Percentiles rank a stretch among this genome's conserved stretches.
phyloP scores from a whole-genome alignment of 305 asterid species.

The Solanum hybrid region DNA sequence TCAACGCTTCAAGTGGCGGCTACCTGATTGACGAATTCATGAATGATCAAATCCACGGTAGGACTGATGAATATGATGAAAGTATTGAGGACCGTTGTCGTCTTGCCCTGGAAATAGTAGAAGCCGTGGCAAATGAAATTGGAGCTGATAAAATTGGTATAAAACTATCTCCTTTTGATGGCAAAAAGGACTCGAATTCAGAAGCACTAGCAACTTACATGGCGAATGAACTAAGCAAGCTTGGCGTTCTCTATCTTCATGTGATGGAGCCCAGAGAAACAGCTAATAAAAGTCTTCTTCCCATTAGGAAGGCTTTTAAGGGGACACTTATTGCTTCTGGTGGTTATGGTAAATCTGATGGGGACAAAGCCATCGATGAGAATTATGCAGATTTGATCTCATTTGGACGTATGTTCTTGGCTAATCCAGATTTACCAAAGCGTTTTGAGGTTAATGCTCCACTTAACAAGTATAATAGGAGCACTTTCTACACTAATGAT shows the following conservation, averaged over 20 bases:
- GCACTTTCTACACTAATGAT: constrained; percentile 6
- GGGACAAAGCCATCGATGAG: background rate
- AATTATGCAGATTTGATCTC: constrained; percentile 5
- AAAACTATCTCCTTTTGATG: constrained; percentile 1
- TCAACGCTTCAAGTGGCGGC: background rate
- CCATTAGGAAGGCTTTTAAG: constrained; percentile 4
- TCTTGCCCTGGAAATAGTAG: constrained; percentile 5
- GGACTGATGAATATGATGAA: background rate
- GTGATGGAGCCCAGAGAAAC: constrained; percentile 2
- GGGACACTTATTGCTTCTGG: constrained; percentile 11
- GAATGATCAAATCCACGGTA: background rate
- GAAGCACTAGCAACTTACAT: constrained; percentile 3
- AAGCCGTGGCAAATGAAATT: constrained; percentile 1
- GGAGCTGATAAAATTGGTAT: constrained; percentile 6
- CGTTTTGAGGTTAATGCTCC: constrained; percentile 12
- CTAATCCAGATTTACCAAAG: constrained; percentile 9
- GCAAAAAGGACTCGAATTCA: background rate
- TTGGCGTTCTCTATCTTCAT: constrained; percentile 7
- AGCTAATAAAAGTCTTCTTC: background rate
- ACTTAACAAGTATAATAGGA: constrained; percentile 1
- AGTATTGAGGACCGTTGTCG: constrained; percentile 2
- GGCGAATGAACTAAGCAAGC: constrained; percentile 1
- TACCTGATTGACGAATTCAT: background rate
- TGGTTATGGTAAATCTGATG: constrained; percentile 7
- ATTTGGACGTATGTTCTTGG: constrained; percentile 9